phyloP scores from a whole-genome alignment of 2,329 filamentous ascomycete genomes.

The Paecilomyces sp. region DNA sequence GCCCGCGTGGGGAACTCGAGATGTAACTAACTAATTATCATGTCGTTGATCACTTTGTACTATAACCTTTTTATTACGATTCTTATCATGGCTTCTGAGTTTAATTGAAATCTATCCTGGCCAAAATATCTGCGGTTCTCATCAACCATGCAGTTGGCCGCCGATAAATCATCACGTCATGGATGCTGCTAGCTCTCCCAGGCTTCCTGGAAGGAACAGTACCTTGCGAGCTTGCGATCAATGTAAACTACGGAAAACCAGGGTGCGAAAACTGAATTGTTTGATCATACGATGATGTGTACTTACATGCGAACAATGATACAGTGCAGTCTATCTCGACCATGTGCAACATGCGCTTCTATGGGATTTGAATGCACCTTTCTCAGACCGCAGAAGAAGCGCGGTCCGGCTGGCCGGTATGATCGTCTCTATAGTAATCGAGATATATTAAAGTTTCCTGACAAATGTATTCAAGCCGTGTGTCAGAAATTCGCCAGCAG shows the following conservation, averaged over 20 bases:
- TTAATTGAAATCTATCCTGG: neutral
- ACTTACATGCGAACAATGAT: neutral
- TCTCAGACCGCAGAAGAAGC: slow-evolving; percentile 35
- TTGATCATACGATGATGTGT: neutral
- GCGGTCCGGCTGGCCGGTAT: slow-evolving; percentile 32
- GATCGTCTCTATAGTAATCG: slow-evolving; percentile 11
- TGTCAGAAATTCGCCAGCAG: slow-evolving; percentile 31
- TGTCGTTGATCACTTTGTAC: neutral
- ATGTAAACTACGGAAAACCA: slow-evolving; percentile 34
- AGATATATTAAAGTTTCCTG: slow-evolving; percentile 2
- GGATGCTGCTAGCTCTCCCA: neutral
- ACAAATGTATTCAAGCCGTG: slow-evolving; percentile 19
- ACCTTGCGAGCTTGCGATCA: slow-evolving; percentile 32
- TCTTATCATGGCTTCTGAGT: neutral
- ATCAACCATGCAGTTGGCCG: neutral
- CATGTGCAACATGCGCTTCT: slow-evolving; percentile 30
- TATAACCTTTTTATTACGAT: neutral
- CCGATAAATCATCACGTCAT: neutral
- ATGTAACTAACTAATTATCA: neutral
- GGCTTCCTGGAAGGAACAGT: neutral
- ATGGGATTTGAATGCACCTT: slow-evolving; percentile 36
- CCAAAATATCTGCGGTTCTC: neutral
- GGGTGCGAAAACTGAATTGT: slow-evolving; percentile 14
- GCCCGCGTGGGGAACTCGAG: neutral
- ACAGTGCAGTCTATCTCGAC: slow-evolving; percentile 33